Evolutionary conservation across 352 stramenopile genomes (phyloP), one percentile per base, ranked within the genome.

Genomic region (Thraustochytrium sp.): DNA sequence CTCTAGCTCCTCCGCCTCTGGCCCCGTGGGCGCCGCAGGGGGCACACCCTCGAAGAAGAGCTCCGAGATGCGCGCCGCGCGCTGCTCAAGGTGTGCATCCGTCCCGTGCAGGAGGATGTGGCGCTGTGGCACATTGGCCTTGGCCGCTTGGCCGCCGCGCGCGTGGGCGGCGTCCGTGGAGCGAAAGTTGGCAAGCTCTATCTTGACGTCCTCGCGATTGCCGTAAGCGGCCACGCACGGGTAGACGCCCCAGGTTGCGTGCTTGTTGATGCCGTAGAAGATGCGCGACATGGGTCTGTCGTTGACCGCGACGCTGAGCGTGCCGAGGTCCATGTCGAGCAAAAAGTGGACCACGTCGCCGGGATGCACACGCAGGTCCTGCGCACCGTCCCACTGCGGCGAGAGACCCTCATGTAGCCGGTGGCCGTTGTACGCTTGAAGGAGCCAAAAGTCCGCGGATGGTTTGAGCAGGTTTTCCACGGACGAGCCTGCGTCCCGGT

Each of bases 211-310:
- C 1, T 42, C 9, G 37, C 40, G 68, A 34, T 80, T 80, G 8
- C 68, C 68, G 53, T 80, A 80, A 13, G 68, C 18, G 5, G 68
- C 68, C 8, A 80, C 68, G 38, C 68, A 80, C 9, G 68, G 68
- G 49, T 80, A 80, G 11, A 80, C 68, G 23, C 68, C 68, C 68
- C 68, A 80, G 8, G 40, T 46, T 3, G 68, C 68, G 5, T 51
- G 31, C n/a, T 72, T 61, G 5, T 80, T 44, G 38, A 80, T 80
- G 34, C 68, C 68, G 51, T 80, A 80, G 31, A 80, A 80, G n/a
- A 80, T 44, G 8, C 44, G 29, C n/a, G 40, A 46, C 31, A 80
- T 16, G 8, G 68, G 68, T 31, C 40, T 51, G n/a, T 80, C 48
- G 38, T 80, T 80, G 34, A 80, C 40, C 1, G 31, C 68, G 34